phyloP scores from a whole-genome alignment of 495 filamentous ascomycete species.

The Penicillium salamii region DNA sequence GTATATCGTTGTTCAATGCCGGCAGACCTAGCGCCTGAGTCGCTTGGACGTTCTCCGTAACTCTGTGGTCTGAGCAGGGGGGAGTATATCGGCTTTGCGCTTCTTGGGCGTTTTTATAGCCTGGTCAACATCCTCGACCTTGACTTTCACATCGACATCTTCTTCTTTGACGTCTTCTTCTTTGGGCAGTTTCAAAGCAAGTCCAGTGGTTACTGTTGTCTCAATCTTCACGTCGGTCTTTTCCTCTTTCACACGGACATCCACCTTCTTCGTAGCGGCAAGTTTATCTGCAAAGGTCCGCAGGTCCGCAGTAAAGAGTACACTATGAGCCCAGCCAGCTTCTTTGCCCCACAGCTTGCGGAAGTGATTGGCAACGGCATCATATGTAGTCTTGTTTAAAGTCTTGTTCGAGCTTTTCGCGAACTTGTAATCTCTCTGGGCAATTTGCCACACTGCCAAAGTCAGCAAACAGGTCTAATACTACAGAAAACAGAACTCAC shows the following conservation, averaged over 20 bases:
- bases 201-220: slow-evolving; percentile 24
- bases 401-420: slow-evolving; percentile 81
- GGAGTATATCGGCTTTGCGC: slow-evolving; percentile 14
- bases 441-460: slow-evolving; percentile 86
- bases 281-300: slow-evolving; percentile 73
- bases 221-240: slow-evolving; percentile 26
- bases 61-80: slow-evolving; percentile 32
- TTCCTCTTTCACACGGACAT: slow-evolving; percentile 32
- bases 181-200: slow-evolving; percentile 26
- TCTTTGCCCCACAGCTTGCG: slow-evolving; percentile 88
- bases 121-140: slow-evolving; percentile 20
- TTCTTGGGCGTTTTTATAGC: slow-evolving; percentile 14
- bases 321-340: slow-evolving; percentile 96
- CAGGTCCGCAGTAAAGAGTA: slow-evolving; percentile 93
- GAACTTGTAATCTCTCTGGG: slow-evolving; percentile 91
- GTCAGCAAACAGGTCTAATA: neutral
- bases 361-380: slow-evolving; percentile 87
- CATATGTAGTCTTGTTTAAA: slow-evolving; percentile 82
- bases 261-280: slow-evolving; percentile 44
- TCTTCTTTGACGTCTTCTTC: slow-evolving; percentile 25
- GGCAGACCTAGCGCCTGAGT: slow-evolving; percentile 16
- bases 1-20: too few relatives aligned
- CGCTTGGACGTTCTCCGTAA: slow-evolving; percentile 40
- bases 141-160: slow-evolving; percentile 19
- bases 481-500: slow-evolving; percentile 40